Evolutionary conservation across 495 filamentous ascomycete genomes (phyloP).

Genomic region (Filosporella fistucella): DNA sequence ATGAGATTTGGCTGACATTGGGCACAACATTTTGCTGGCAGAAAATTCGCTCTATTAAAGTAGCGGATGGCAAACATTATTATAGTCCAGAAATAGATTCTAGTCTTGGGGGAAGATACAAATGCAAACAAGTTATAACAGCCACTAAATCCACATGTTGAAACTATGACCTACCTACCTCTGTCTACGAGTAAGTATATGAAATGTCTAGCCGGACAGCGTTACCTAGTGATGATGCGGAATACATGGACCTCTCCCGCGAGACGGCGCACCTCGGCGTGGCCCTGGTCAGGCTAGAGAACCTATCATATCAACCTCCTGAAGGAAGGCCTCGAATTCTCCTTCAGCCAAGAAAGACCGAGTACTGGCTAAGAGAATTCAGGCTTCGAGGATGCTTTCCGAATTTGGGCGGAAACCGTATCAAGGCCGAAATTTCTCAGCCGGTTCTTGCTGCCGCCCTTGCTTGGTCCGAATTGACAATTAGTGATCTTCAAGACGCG

Average conservation of each 20-base stretch:
- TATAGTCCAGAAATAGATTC: too few species aligned
- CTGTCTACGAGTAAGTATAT: too few species aligned
- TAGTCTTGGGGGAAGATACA: too few species aligned
- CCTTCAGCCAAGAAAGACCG: constrained; percentile 15
- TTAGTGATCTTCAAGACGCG: constrained; percentile 7
- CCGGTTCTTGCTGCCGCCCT: constrained; percentile 11
- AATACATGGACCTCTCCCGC: constrained; percentile 12
- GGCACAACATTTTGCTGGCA: too few species aligned
- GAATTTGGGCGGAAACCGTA: constrained; percentile 12
- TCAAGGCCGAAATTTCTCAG: constrained; percentile 17
- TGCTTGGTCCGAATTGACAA: constrained; percentile 13
- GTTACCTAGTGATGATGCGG: constrained; percentile 13
- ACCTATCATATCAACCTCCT: constrained; percentile 15
- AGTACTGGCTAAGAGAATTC: constrained; percentile 20
- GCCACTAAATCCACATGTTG: too few species aligned
- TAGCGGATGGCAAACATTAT: too few species aligned
- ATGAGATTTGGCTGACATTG: too few species aligned
- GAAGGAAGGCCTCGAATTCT: constrained; percentile 14
- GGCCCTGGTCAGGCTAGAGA: constrained; percentile 15
- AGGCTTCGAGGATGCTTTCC: constrained; percentile 16
- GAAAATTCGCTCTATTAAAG: too few species aligned
- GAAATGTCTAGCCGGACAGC: too few species aligned
- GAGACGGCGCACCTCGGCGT: constrained; percentile 12
- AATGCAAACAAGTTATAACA: too few species aligned
- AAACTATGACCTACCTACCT: too few species aligned